Evolutionary conservation across 83 land plant genomes (phyloP).

Genomic region (Thuja plicata): DNA sequence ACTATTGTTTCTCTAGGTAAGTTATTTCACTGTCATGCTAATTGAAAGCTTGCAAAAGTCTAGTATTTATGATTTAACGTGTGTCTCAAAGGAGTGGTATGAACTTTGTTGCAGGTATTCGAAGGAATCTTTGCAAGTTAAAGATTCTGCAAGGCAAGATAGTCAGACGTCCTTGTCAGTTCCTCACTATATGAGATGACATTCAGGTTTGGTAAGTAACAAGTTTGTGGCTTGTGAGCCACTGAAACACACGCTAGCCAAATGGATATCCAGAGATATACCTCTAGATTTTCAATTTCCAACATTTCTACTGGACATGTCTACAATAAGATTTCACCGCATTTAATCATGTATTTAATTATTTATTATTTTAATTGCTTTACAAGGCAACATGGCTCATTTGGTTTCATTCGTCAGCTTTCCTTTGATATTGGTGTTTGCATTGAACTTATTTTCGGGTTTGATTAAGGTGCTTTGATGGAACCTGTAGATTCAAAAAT

Average conservation of each 20-base stretch:
- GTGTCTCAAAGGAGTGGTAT: background rate
- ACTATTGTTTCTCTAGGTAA: background rate
- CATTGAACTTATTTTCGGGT: background rate
- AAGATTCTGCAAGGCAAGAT: background rate
- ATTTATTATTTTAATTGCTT: background rate
- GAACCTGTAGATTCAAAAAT: no score
- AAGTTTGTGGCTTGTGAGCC: background rate
- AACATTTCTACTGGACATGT: background rate
- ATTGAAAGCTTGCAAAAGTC: background rate
- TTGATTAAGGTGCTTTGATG: background rate
- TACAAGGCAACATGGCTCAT: background rate
- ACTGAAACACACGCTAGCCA: background rate
- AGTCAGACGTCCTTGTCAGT: background rate
- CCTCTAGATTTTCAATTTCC: background rate
- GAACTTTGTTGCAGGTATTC: background rate
- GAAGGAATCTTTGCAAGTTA: background rate
- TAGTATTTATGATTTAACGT: background rate
- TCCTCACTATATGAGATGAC: background rate
- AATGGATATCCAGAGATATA: background rate
- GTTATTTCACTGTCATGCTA: background rate
- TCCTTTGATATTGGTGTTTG: background rate
- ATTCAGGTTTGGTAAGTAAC: background rate
- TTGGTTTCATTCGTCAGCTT: background rate
- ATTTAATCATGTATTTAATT: background rate
- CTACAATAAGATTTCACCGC: background rate